Evolutionary conservation across 164 flowering plant genomes (phyloP).

Genomic region (Magnolia sinica): DNA sequence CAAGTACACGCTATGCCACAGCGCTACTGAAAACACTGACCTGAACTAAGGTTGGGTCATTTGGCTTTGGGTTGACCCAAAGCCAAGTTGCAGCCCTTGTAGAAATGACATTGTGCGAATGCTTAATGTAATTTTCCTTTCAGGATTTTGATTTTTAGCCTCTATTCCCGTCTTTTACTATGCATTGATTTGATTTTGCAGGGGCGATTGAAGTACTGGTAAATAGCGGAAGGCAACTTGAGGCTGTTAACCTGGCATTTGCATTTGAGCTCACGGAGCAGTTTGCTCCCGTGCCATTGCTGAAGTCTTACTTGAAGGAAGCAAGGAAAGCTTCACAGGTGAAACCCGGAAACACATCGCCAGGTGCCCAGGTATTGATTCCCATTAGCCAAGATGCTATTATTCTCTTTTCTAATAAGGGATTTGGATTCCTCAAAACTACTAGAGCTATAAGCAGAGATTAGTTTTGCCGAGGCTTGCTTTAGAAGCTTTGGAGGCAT

Average conservation of each 20-base stretch:
- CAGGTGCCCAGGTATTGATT: constrained; percentile 53
- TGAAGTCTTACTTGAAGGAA: constrained; percentile 79
- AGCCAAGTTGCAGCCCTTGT: too few relatives aligned
- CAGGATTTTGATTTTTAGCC: neutral
- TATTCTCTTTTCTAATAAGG: too few relatives aligned
- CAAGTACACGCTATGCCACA: too few relatives aligned
- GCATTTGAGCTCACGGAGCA: constrained; percentile 79
- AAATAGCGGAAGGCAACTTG: constrained; percentile 82
- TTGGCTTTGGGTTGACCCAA: too few relatives aligned
- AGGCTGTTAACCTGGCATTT: constrained; percentile 88
- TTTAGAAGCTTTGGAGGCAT: neutral
- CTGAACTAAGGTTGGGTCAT: too few relatives aligned
- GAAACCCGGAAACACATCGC: constrained; percentile 62
- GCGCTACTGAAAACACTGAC: too few relatives aligned
- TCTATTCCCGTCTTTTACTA: neutral
- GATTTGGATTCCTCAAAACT: neutral
- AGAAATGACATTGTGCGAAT: neutral
- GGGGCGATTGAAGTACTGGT: constrained; percentile 80
- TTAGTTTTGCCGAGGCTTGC: neutral
- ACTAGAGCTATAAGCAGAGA: neutral
- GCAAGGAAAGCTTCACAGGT: constrained; percentile 60
- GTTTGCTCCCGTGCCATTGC: constrained; percentile 68
- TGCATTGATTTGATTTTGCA: constrained; percentile 26
- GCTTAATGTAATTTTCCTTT: neutral
- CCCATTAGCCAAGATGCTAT: neutral